These are phyloP conservation scores for Xylaria sp. DNA, from an alignment of 495 filamentous ascomycete species.

Conservation along the genomic window DNA sequence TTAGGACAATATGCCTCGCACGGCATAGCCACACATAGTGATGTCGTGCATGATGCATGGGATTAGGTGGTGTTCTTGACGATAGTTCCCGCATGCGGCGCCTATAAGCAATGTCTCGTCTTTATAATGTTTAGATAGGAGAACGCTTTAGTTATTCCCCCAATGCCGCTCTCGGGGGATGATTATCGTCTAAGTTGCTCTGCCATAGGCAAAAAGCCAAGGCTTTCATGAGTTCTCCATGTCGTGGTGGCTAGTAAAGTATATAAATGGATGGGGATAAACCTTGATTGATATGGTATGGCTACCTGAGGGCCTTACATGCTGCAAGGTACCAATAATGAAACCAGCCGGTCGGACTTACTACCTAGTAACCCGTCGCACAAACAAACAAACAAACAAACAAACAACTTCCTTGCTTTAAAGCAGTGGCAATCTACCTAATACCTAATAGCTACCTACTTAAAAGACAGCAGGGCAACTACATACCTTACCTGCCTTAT, in stretches of 20 bases:
- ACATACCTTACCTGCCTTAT: too few relatives aligned
- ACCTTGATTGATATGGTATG: not conserved
- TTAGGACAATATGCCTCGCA: not conserved
- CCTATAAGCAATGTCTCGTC: not conserved
- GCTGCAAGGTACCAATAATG: constrained; percentile 1
- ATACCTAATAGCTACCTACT: not conserved
- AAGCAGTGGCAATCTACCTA: not conserved
- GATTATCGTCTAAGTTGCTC: not conserved
- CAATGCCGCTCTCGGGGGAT: not conserved
- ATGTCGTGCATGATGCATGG: not conserved
- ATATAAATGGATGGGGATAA: not conserved
- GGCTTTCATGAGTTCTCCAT: not conserved
- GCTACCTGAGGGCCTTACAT: not conserved
- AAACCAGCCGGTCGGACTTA: not conserved
- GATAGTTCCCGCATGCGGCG: not conserved
- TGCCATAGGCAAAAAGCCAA: not conserved
- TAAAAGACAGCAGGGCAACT: too few relatives aligned
- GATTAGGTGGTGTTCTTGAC: not conserved
- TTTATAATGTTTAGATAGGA: not conserved
- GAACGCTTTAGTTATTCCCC: not conserved
- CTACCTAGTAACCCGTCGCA: not conserved
- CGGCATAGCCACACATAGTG: not conserved
- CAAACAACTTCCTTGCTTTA: not conserved
- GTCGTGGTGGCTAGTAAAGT: not conserved
- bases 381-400: too few relatives aligned